Evolutionary conservation across 805 yeast species (phyloP).

Genomic region (Hanseniaspora thailandica): DNA sequence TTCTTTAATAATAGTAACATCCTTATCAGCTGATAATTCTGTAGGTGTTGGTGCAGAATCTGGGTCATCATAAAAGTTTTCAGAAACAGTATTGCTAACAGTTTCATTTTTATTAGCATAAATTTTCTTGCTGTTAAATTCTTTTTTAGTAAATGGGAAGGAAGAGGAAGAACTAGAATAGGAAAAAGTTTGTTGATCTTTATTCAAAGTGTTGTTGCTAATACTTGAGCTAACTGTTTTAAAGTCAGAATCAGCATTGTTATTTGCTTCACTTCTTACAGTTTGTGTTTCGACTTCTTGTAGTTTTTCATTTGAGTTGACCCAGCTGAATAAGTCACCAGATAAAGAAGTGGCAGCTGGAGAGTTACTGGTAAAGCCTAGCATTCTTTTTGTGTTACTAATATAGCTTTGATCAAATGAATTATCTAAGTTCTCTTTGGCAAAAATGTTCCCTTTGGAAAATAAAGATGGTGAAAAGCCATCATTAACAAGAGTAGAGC

Average conservation of each 20-base stretch:
- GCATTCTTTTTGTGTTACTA: background rate
- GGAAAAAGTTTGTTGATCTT: background rate
- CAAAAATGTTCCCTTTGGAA: background rate
- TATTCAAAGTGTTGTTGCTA: background rate
- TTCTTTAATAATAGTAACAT: background rate
- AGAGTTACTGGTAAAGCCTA: background rate
- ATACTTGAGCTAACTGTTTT: background rate
- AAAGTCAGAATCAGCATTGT: background rate
- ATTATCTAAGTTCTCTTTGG: background rate
- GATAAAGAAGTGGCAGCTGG: background rate
- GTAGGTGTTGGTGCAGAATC: background rate
- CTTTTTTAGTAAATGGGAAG: slow-evolving; percentile 12
- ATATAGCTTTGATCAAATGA: background rate
- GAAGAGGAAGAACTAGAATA: slow-evolving; percentile 6
- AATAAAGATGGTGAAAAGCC: background rate
- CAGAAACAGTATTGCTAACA: background rate
- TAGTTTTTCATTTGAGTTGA: background rate
- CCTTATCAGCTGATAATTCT: background rate
- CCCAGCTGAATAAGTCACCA: background rate
- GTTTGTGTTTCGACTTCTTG: background rate
- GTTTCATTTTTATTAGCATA: background rate
- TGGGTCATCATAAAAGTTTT: background rate
- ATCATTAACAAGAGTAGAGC: background rate
- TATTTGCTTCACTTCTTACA: background rate
- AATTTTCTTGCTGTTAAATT: slow-evolving; percentile 5